Conservation (phyloP, 2,329 filamentous ascomycete species). For the Sclerotinia glacialis region DNA sequence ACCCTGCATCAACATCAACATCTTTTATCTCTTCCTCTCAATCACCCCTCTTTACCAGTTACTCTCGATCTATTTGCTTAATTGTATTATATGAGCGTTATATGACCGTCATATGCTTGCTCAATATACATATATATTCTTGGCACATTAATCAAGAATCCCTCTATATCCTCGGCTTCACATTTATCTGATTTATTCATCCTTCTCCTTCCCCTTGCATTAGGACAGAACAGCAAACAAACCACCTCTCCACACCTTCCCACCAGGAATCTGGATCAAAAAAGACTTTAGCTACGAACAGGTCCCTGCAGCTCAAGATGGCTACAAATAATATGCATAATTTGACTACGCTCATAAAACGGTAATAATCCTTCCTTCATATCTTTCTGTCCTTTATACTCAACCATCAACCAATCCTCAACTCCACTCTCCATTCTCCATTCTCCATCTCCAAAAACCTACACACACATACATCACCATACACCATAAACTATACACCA, state of each 20-base stretch:
- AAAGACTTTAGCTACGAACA: not conserved
- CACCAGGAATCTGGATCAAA: conserved; percentile 5
- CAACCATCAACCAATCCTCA: not conserved
- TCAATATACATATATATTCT: not conserved
- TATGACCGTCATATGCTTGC: not conserved
- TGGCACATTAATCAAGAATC: not conserved
- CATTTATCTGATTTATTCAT: not conserved
- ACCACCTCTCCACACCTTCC: not conserved
- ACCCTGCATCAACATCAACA: no score
- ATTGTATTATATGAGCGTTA: no score
- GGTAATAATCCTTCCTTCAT: conserved; percentile 56
- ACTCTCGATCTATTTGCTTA: not conserved
- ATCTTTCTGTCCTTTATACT: conserved; percentile 16
- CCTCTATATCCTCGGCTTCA: not conserved
- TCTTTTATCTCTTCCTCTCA: not conserved
- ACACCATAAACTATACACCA: conserved; percentile 2
- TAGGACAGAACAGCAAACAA: not conserved
- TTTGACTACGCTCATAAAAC: conserved; percentile 94
- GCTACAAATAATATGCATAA: conserved; percentile 88
- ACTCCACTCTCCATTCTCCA: not conserved
- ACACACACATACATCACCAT: not conserved
- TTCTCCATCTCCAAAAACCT: no score
- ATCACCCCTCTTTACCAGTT: not conserved
- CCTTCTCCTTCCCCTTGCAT: conserved; percentile 9
- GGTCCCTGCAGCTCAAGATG: conserved; percentile 49